Base-by-base conservation (phyloP, 2,329 filamentous ascomycete species). In the Botryosphaeria agaves region DNA sequence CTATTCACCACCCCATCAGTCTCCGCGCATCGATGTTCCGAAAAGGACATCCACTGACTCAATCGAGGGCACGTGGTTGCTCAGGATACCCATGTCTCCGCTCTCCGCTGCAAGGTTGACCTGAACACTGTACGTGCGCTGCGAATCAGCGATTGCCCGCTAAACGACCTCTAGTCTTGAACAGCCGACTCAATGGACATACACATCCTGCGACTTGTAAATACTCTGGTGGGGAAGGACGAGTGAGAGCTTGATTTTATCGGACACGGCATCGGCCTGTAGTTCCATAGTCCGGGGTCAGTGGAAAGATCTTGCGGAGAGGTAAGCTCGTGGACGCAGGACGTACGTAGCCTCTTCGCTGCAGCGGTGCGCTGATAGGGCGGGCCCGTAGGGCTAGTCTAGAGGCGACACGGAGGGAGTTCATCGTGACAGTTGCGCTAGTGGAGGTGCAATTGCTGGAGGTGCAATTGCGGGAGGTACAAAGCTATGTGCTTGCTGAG, bases 101-200 rank as follows among this genome's bases (percentile, higher is more conserved):
- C 85, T 91, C 61, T 93, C 89, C 53, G 89, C 89, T 57, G 89
- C 79, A 52, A 98, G 77, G 73, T 98, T 98, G 69, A 98, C 89
- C 69, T 98, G 89, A 53, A 95, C 76, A 62, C 79, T 84, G 9
- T 23, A n/a, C n/a, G n/a, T n/a, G n/a, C n/a, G n/a, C n/a, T n/a
- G n/a, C n/a, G n/a, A n/a, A n/a, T n/a, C n/a, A n/a, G n/a, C n/a
- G n/a, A n/a, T n/a, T n/a, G 28, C 28, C 36, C 28, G 28, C 26
- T 23, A 35, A 35, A 37, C n/a, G n/a, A n/a, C n/a, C n/a, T n/a
- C n/a, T n/a, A n/a, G n/a, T n/a, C n/a, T n/a, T n/a, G n/a, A n/a
- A n/a, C n/a, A n/a, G n/a, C n/a, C n/a, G n/a, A n/a, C n/a, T n/a
- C n/a, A n/a, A n/a, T n/a, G n/a, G n/a, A n/a, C n/a, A n/a, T n/a